phyloP scores from a whole-genome alignment of 2,329 filamentous ascomycete genomes.

The Cladophialophora yegresii region DNA sequence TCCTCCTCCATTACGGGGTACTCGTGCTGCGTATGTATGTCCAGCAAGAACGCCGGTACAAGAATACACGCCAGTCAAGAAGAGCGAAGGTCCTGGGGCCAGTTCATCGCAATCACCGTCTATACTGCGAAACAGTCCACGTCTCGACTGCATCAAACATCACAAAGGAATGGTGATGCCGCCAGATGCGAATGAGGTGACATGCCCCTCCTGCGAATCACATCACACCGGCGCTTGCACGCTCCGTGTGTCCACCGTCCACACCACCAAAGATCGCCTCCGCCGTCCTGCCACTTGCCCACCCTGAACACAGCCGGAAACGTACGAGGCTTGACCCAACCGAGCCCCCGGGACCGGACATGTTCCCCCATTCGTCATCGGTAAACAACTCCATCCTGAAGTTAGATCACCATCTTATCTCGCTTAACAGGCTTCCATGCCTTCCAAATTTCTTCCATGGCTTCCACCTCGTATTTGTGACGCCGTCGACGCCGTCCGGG shows the following conservation, averaged over 20 bases:
- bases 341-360: conserved; percentile 1
- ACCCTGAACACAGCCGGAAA: not conserved
- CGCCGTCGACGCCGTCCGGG: conserved; percentile 9
- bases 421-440: conserved; percentile 15
- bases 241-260: conserved; percentile 3
- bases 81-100: not conserved
- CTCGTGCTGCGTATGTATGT: no score
- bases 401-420: conserved; percentile 4
- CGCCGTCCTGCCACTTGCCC: not conserved
- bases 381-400: not conserved
- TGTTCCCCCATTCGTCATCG: conserved; percentile 8
- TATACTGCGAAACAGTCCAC: not conserved
- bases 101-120: not conserved
- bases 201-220: conserved; percentile 10
- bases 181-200: conserved; percentile 8
- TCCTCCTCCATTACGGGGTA: conserved; percentile 4
- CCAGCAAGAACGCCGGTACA: not conserved
- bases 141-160: conserved; percentile 7
- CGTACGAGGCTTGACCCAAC: not conserved
- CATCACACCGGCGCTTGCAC: conserved; percentile 1
- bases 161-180: conserved; percentile 1
- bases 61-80: not conserved
- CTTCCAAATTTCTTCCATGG: not conserved
- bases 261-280: no score
- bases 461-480: no score